Conservation (phyloP, 2,329 filamentous ascomycete species). For the Aureobasidium sp. region DNA sequence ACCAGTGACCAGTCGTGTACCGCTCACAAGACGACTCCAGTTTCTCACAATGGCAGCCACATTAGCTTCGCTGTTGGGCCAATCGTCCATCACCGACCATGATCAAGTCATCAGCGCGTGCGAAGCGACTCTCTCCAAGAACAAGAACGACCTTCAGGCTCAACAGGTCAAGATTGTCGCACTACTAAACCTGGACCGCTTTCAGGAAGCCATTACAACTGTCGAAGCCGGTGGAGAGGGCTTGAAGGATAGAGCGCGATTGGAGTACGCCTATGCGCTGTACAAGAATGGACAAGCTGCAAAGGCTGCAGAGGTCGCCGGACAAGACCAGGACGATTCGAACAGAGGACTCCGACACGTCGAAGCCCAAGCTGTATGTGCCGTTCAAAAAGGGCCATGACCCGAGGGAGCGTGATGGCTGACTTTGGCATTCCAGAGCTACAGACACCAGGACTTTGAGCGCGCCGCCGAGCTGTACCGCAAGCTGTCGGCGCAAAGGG, state of each 20-base stretch:
- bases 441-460: conserved; percentile 67
- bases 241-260: conserved; percentile 53
- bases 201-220: conserved; percentile 65
- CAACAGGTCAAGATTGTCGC: conserved; percentile 67
- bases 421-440: too few species aligned
- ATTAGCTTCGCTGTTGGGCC: conserved; percentile 50
- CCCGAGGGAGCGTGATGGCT: too few species aligned
- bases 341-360: conserved; percentile 51
- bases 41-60: conserved; percentile 19
- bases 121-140: conserved; percentile 50
- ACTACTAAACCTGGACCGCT: conserved; percentile 74
- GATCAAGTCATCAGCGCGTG: conserved; percentile 63
- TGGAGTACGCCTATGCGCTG: conserved; percentile 75
- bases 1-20: not conserved
- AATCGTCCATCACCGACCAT: conserved; percentile 59
- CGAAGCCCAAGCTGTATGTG: conserved; percentile 53
- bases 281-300: conserved; percentile 69
- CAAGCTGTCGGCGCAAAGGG: conserved; percentile 44
- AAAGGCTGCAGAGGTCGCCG: conserved; percentile 53
- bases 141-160: conserved; percentile 53
- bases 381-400: not conserved
- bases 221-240: conserved; percentile 57
- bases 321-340: conserved; percentile 23
- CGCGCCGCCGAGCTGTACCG: conserved; percentile 59
- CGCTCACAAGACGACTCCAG: not conserved